Evolutionary conservation across 768 basidiomycete genomes (phyloP), one percentile per base, ranked within the genome.

Genomic region (Calocybe indica): DNA sequence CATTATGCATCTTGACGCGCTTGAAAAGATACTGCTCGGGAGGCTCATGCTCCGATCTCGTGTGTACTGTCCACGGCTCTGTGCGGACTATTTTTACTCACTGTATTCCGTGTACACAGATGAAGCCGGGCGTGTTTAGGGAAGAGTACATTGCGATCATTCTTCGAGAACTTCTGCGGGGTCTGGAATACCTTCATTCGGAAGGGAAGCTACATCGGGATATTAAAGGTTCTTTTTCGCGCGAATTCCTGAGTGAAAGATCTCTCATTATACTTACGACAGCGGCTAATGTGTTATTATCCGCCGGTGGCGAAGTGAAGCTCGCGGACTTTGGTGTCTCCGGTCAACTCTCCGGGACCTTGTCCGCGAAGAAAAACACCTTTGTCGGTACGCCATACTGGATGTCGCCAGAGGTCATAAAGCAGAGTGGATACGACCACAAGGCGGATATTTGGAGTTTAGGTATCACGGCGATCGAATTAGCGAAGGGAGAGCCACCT

Each of bases 371-470:
- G 79, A 93, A 97, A 79, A 98, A 99, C 58, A 99, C 95, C 1
- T 97, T 94, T 62, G 95, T 95, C 31, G 92, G 92, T 29, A 94
- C 95, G 12, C 95, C 95, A 3, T 99, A 98, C 62, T 99, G 96
- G 96, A 99, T 99, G 96, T 92, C 92, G 6, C 96, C 96, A 5
- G 96, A 99, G 62, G 94, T 98, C 15, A 99, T 99, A 73, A 98
- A 98, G 64, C 96, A 99, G 68, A 95, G 92, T 48, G 96, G 96
- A 4, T 99, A 99, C 67, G 96, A 98, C 59, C 88, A 94, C 64
- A 98, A 97, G 62, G 96, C 96, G 11, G 96, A 99, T 65, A 97
- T 99, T 42, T 99, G 96, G 96, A 92, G 88, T 65, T 69, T 99
- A 52, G 96, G 95, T 10, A 95, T 95, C 57, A 99, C 96, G 6